Conservation (phyloP, 1,284 basidiomycete genomes). For the Xerocomus amazonicus region DNA sequence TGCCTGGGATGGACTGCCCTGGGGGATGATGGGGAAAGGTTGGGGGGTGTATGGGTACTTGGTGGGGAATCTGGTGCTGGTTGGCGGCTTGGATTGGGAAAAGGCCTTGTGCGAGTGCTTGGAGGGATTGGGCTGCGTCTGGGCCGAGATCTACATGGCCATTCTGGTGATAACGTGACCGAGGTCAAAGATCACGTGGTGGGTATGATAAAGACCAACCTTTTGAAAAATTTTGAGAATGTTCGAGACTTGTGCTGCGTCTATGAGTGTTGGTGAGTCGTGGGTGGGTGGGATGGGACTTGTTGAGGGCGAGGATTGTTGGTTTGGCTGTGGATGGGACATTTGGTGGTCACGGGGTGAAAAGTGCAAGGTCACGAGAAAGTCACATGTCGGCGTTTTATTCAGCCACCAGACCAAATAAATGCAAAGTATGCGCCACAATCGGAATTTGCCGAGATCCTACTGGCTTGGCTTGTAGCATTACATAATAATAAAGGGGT, state of each 20-base stretch:
- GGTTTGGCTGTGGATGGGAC: not conserved
- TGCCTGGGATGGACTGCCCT: conserved; percentile 19
- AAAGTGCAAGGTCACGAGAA: conserved; percentile 33
- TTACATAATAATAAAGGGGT: too few relatives aligned
- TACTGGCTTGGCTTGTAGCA: too few relatives aligned
- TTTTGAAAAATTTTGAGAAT: conserved; percentile 31
- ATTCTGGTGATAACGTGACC: conserved; percentile 30
- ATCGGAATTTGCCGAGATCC: not conserved
- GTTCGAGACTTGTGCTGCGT: conserved; percentile 26
- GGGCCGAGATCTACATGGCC: conserved; percentile 28
- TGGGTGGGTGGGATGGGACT: conserved; percentile 10
- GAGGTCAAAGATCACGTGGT: conserved; percentile 27
- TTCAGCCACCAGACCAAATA: conserved; percentile 28
- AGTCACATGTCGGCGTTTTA: conserved; percentile 36
- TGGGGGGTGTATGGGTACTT: conserved; percentile 5
- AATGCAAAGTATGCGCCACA: conserved; percentile 23
- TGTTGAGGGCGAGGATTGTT: not conserved
- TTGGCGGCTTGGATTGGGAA: conserved; percentile 25
- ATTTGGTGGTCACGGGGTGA: conserved; percentile 35
- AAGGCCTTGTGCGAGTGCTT: conserved; percentile 30
- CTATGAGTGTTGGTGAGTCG: conserved; percentile 18
- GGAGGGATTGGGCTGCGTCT: conserved; percentile 31
- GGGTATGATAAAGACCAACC: conserved; percentile 11
- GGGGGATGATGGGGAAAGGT: conserved; percentile 12
- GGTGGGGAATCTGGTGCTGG: conserved; percentile 24